phyloP scores from a whole-genome alignment of 208 protist species.

The Acanthamoeba sp. region DNA sequence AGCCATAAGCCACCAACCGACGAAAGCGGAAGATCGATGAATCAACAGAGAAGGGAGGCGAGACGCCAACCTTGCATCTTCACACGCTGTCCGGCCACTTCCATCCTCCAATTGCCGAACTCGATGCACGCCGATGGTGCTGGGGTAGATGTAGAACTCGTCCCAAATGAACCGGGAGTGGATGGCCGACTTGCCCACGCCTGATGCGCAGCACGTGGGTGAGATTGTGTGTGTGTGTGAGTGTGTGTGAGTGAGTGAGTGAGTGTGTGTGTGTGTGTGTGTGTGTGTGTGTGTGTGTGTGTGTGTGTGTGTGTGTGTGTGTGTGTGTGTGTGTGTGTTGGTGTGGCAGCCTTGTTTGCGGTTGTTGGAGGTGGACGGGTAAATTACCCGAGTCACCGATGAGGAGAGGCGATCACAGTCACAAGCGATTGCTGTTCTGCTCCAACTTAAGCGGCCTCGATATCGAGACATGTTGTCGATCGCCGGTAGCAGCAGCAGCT shows the following conservation, averaged over 20 bases:
- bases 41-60: not conserved
- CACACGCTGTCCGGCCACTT: slow-evolving; percentile 89
- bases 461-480: too few relatives aligned
- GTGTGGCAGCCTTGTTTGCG: too few relatives aligned
- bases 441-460: too few relatives aligned
- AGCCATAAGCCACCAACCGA: not conserved
- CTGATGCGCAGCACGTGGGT: not conserved
- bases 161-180: not conserved
- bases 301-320: too few relatives aligned
- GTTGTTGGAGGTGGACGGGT: too few relatives aligned
- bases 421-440: too few relatives aligned
- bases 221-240: not conserved
- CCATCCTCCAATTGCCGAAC: slow-evolving; percentile 93
- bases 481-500: not conserved
- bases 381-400: not conserved
- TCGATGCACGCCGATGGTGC: slow-evolving; percentile 98
- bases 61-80: slow-evolving; percentile 94
- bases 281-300: too few relatives aligned
- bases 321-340: too few relatives aligned
- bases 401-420: too few relatives aligned
- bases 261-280: too few relatives aligned
- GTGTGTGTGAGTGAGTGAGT: too few relatives aligned
- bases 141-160: slow-evolving; percentile 89
- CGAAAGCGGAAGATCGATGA: not conserved
- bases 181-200: not conserved